These are phyloP conservation scores for Sphagnum fallax DNA, from an alignment of 228 moss, liverwort and hornwort genomes.

Conservation along the genomic window DNA sequence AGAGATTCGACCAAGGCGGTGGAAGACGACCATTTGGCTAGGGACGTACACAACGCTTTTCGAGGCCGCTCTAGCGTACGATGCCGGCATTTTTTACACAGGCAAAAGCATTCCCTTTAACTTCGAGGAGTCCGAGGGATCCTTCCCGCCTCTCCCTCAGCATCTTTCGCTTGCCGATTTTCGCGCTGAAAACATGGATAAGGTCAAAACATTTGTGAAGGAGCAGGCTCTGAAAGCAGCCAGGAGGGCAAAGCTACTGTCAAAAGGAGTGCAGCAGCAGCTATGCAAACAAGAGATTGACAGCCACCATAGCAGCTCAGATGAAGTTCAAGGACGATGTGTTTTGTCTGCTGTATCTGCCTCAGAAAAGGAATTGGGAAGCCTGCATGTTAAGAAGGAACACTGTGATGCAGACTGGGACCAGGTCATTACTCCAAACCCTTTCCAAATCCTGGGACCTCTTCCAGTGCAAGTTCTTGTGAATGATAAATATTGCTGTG, in stretches of 20 bases:
- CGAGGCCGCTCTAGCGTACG: slow-evolving; percentile 36
- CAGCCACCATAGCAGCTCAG: too few relatives aligned
- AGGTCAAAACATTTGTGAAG: slow-evolving; percentile 39
- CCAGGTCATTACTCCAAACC: too few relatives aligned
- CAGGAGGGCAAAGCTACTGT: slow-evolving; percentile 3
- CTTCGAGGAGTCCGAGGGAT: slow-evolving; percentile 1
- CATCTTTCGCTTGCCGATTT: slow-evolving; percentile 12
- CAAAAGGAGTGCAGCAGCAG: too few relatives aligned
- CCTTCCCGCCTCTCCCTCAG: slow-evolving; percentile 15
- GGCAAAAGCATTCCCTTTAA: slow-evolving; percentile 32
- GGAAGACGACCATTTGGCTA: slow-evolving; percentile 40
- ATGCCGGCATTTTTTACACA: slow-evolving; percentile 42
- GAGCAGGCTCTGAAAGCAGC: slow-evolving; percentile 23
- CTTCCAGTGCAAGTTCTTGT: too few relatives aligned
- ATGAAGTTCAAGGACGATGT: too few relatives aligned
- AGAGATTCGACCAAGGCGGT: slow-evolving; percentile 33
- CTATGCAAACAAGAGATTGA: too few relatives aligned
- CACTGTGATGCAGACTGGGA: too few relatives aligned
- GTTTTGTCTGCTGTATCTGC: too few relatives aligned
- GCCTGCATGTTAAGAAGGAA: too few relatives aligned
- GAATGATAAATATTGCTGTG: too few relatives aligned
- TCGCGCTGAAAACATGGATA: background rate
- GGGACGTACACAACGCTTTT: slow-evolving; percentile 24
- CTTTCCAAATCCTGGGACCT: too few relatives aligned
- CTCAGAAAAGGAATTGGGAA: too few relatives aligned